Percentiles rank a stretch among this genome's conserved stretches.
These are phyloP conservation scores for Chaetoscypha palmicola DNA, from an alignment of 2,329 filamentous ascomycete species.

Conservation along the genomic window DNA sequence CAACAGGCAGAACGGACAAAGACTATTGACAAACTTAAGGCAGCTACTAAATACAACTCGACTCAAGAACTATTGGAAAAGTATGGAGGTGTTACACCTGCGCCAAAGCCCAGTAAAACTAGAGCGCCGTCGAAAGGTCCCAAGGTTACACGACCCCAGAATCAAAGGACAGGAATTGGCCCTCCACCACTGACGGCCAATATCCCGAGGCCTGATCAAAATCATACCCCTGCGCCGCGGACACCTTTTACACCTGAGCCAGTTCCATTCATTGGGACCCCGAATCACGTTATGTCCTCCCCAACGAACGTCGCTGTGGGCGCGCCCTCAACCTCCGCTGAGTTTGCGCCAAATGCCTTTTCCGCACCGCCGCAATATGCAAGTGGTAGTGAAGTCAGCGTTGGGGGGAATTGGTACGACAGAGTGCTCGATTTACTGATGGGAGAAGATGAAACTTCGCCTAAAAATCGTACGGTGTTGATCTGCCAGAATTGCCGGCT, in stretches of 20 bases:
- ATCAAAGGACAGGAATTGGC: constrained; percentile 41
- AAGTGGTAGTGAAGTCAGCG: constrained; percentile 15
- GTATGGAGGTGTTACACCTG: constrained; percentile 57
- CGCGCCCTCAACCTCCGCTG: constrained; percentile 36
- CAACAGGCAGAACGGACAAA: constrained; percentile 72
- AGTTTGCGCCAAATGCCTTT: constrained; percentile 72
- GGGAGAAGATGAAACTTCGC: constrained; percentile 87
- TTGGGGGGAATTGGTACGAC: constrained; percentile 76
- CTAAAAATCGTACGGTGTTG: constrained; percentile 83
- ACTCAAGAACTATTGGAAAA: constrained; percentile 91
- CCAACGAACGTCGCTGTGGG: constrained; percentile 17
- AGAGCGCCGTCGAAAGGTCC: constrained; percentile 14
- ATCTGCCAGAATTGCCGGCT: constrained; percentile 78
- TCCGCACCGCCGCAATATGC: constrained; percentile 30
- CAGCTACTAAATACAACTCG: constrained; percentile 91
- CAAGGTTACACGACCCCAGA: constrained; percentile 20
- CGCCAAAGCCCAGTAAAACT: constrained; percentile 23
- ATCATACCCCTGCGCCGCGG: constrained; percentile 11
- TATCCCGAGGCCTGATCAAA: constrained; percentile 39
- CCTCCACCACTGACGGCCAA: constrained; percentile 60
- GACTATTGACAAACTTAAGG: constrained; percentile 91
- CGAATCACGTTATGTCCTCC: constrained; percentile 15
- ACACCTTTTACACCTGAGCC: constrained; percentile 25
- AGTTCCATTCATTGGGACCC: constrained; percentile 14
- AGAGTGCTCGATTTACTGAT: constrained; percentile 84